phyloP scores from a whole-genome alignment of 176 grass and related monocot species.

The Phyllostachys edulis region DNA sequence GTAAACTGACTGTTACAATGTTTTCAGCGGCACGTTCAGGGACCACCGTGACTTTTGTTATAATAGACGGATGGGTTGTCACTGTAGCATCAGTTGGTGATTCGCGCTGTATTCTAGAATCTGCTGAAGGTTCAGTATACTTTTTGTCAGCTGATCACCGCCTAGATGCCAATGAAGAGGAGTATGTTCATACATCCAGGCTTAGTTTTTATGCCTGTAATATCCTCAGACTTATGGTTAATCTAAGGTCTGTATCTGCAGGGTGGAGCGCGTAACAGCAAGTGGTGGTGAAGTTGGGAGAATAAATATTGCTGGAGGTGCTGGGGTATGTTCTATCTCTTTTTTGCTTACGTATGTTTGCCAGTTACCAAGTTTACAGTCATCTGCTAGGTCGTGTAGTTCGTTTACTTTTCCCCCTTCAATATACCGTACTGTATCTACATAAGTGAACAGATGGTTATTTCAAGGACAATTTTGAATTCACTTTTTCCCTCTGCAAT shows the following conservation, averaged over 20 bases:
- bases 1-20: slow-evolving; percentile 31
- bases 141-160: slow-evolving; percentile 84
- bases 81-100: slow-evolving; percentile 91
- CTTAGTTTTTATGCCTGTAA: slow-evolving; percentile 26
- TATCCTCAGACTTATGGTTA: slow-evolving; percentile 29
- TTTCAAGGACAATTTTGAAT: slow-evolving; percentile 23
- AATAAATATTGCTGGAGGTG: slow-evolving; percentile 82
- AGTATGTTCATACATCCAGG: slow-evolving; percentile 53
- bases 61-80: slow-evolving; percentile 95
- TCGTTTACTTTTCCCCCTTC: background rate
- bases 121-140: slow-evolving; percentile 80
- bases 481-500: slow-evolving; percentile 21
- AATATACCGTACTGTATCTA: slow-evolving; percentile 11
- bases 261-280: slow-evolving; percentile 82
- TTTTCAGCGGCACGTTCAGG: slow-evolving; percentile 80
- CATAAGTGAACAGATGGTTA: background rate
- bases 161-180: slow-evolving; percentile 78
- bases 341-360: slow-evolving; percentile 24
- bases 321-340: slow-evolving; percentile 71
- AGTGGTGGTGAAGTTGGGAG: slow-evolving; percentile 96
- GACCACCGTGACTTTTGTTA: slow-evolving; percentile 91
- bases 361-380: slow-evolving; percentile 16
- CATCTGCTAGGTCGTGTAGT: background rate
- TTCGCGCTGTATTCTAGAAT: slow-evolving; percentile 89
- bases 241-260: slow-evolving; percentile 31